These are phyloP conservation scores for Claviceps citrina DNA, from an alignment of 2,329 filamentous ascomycete species.

Conservation along the genomic window DNA sequence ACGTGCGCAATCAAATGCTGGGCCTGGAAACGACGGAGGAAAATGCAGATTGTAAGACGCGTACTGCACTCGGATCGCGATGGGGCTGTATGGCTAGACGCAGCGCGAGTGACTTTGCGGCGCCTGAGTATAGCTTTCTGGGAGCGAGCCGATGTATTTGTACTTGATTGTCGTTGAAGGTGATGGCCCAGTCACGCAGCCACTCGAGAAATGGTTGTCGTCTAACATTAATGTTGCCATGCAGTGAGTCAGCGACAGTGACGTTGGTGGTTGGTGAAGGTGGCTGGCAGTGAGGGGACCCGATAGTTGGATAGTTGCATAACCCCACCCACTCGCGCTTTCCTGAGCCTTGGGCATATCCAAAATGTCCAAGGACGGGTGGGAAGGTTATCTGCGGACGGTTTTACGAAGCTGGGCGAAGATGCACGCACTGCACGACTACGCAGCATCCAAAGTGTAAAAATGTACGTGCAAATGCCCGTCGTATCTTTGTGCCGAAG, in stretches of 20 bases:
- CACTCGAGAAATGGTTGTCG: no score
- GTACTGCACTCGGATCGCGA: neutral
- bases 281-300: neutral
- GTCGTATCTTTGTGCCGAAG: neutral
- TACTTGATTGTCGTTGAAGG: neutral
- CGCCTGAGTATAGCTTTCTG: neutral
- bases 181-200: neutral
- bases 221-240: no score
- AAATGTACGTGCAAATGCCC: neutral
- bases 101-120: neutral
- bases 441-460: neutral
- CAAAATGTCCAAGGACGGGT: no score
- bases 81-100: neutral
- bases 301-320: slow-evolving; percentile 5
- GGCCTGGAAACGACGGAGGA: no score
- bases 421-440: neutral
- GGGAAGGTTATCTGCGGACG: no score
- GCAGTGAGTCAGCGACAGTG: no score
- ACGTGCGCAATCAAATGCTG: no score
- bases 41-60: neutral
- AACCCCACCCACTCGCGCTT: neutral
- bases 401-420: no score
- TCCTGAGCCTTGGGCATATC: neutral
- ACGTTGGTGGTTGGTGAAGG: neutral
- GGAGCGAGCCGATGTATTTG: no score